Base-by-base conservation (phyloP, 371 early-diverging fungal genomes). In the Mortierella polycephala region DNA sequence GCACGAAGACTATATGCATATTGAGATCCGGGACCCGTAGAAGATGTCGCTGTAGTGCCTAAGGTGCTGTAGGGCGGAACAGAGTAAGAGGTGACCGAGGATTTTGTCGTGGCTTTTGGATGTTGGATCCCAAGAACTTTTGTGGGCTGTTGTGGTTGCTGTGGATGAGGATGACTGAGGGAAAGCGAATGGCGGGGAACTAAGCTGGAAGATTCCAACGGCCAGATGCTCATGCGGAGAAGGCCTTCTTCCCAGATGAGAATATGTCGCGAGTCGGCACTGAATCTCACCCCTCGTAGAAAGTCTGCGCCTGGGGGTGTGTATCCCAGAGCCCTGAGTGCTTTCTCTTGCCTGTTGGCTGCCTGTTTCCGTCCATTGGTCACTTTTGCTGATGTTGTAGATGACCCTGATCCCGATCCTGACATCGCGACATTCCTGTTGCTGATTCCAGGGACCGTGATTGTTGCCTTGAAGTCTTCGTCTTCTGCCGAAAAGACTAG, bases 231-330 rank as follows among this genome's bases (percentile, higher is more conserved):
- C 40, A 79, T 47, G 2, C 80, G 69, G 16, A 69, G 50, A 10
- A 79, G 70, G 18, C 70, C 51, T 7, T 72, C 69, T 49, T 79
- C 80, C 80, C 80, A 79, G 41, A 79, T 57, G 44, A 79, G 66
- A 30, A 79, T 60, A 51, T 72, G 73, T 37, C 80, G 62, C 18
- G 80, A 79, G 56, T 79, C 80, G 0, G 80, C 74, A 45, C 80
- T 73, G 57, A 79, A 79, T 6, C 80, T 66, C 1, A 69, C 63
- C 0, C 80, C 80, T 13, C 74, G 73, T 0, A 69, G 63, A 44
- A 69, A 49, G 53, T 67, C 67, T 20, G 72, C 77, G 20, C 77
- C 77, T 21, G 72, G 69, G 44, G 75, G 57, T 2, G 75, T 69
- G 30, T 75, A 75, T 57, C 75, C 75, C 16, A 62, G 30, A 0